phyloP scores from a whole-genome alignment of 179 eudicot genomes.

The Drosera spatulata region DNA sequence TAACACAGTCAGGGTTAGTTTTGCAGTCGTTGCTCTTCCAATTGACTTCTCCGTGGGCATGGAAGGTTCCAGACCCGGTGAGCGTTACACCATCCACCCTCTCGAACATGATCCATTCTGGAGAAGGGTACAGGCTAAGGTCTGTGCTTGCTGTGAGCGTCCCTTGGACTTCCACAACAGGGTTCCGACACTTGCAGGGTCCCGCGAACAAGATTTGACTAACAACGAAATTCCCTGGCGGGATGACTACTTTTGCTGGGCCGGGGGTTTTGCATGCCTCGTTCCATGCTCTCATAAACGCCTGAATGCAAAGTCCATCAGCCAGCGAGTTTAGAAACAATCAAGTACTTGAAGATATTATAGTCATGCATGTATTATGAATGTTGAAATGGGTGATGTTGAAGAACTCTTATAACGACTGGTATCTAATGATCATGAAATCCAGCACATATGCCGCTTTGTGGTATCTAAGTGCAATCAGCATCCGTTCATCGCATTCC shows the following conservation, averaged over 20 bases:
- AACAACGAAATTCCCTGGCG: slow-evolving; percentile 27
- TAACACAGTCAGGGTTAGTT: slow-evolving; percentile 11
- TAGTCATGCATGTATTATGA: no score
- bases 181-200: slow-evolving; percentile 28
- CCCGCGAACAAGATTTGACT: slow-evolving; percentile 40
- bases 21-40: slow-evolving; percentile 19
- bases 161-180: slow-evolving; percentile 34
- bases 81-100: slow-evolving; percentile 19
- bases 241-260: slow-evolving; percentile 29
- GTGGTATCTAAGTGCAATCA: no score
- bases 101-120: slow-evolving; percentile 24
- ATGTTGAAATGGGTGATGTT: no score
- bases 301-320: slow-evolving; percentile 19
- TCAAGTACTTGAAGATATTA: no score
- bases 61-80: slow-evolving; percentile 29
- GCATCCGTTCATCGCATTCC: no score
- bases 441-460: no score
- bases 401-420: no score
- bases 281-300: slow-evolving; percentile 41
- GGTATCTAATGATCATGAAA: no score
- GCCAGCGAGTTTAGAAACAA: no score
- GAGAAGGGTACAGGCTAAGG: slow-evolving; percentile 9
- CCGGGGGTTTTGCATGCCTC: slow-evolving; percentile 30
- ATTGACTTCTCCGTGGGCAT: slow-evolving; percentile 26
- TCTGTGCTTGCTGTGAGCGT: slow-evolving; percentile 27